These are phyloP conservation scores for Medakamo hakoo DNA, from an alignment of 139 green algal genomes.

Conservation along the genomic window DNA sequence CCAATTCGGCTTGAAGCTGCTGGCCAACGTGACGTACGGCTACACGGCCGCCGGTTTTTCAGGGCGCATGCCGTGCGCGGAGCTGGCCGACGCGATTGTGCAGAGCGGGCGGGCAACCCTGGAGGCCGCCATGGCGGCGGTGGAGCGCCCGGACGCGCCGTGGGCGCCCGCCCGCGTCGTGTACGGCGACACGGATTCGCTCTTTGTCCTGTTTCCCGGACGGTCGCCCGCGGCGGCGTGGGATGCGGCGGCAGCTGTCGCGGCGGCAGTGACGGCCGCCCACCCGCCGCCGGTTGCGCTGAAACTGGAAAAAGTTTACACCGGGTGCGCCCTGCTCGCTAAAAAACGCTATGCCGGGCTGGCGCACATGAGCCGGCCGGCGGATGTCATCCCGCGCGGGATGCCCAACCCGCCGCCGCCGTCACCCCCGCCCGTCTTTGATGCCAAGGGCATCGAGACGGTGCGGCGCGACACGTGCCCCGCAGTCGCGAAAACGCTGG, in stretches of 20 bases:
- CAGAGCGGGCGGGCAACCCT: conserved; percentile 64
- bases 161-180: conserved; percentile 41
- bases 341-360: conserved; percentile 98
- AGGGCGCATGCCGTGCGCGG: conserved; percentile 87
- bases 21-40: conserved; percentile 92
- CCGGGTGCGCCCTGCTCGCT: conserved; percentile 80
- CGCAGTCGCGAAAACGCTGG: conserved; percentile 76
- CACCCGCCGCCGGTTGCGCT: conserved; percentile 81
- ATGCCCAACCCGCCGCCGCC: conserved; percentile 56
- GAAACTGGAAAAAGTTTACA: conserved; percentile 96
- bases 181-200: conserved; percentile 74
- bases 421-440: conserved; percentile 16
- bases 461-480: conserved; percentile 81
- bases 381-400: too few relatives aligned
- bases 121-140: conserved; percentile 69
- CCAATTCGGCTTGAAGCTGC: conserved; percentile 94
- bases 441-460: conserved; percentile 82
- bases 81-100: conserved; percentile 94
- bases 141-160: conserved; percentile 29
- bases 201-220: conserved; percentile 86
- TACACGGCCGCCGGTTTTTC: conserved; percentile 62
- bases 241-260: conserved; percentile 76
- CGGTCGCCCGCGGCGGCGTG: conserved; percentile 55
- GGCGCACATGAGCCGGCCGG: too few relatives aligned
- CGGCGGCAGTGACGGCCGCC: conserved; percentile 52